Evolutionary conservation across 139 green algal species (phyloP), one percentile per base, ranked within the genome.

Genomic region (Chlamydomonas incerta): DNA sequence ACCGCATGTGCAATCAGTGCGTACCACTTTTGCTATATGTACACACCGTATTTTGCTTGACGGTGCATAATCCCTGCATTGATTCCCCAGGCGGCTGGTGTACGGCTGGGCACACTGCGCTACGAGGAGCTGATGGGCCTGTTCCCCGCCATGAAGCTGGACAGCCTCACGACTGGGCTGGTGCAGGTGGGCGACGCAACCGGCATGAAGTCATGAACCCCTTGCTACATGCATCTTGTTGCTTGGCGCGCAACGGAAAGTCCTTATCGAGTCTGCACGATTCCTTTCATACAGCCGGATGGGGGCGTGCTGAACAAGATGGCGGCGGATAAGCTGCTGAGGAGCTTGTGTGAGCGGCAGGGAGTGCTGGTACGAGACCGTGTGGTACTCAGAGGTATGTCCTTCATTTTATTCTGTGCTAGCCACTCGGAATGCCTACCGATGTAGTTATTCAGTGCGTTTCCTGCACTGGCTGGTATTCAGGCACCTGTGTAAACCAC

Each of bases 331-430:
- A 50, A 28, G 20, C 79, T 83, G 34, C 66, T 90, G 23, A 23
- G 34, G 1, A 34, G 23, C 10, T 71, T 91, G 41, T 74, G 82
- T 28, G 69, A 73, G 37, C 57, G 85, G 34, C 52, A 29, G n/a
- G 90, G 90, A 0, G 88, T 90, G 41, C 35, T 87, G 73, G 24
- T 75, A 9, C 52, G 79, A 57, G 90, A 91, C 14, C 72, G 81
- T 23, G 29, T 88, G 47, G 24, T 72, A 37, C 87, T 90, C 46
- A 10, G 58, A 85, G 87, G 87, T 90, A n/a, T n/a, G n/a, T n/a
- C n/a, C n/a, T n/a, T n/a, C n/a, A n/a, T n/a, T n/a, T n/a, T n/a
- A n/a, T n/a, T n/a, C n/a, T n/a, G n/a, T n/a, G n/a, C n/a, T n/a
- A n/a, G n/a, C n/a, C n/a, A n/a, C n/a, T n/a, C n/a, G n/a, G n/a